A percentile compares a stretch with the other conserved stretches of the same genome.
Conservation (phyloP, 2,329 filamentous ascomycete species). For the Thielaviopsis populi region DNA sequence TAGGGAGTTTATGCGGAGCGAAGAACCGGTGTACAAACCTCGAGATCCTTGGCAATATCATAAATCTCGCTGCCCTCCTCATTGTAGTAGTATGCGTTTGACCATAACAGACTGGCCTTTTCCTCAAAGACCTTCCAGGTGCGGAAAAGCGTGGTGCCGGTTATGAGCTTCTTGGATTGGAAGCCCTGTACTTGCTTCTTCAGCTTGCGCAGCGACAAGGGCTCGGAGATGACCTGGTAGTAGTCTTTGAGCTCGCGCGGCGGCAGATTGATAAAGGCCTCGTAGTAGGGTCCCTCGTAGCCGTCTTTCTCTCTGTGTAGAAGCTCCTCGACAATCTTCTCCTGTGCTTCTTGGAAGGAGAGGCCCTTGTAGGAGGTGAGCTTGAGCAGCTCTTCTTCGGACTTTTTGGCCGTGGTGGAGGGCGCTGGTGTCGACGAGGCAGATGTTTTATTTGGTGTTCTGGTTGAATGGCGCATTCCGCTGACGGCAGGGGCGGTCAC, state of each 20-base stretch:
- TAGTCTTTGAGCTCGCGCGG: slow-evolving; percentile 67
- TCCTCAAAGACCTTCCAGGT: slow-evolving; percentile 72
- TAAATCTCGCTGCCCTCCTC: slow-evolving; percentile 82
- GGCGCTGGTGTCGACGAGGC: slow-evolving; percentile 8
- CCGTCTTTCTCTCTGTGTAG: slow-evolving; percentile 53
- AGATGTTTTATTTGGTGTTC: slow-evolving; percentile 10
- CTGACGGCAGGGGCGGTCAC: neutral
- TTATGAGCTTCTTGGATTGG: slow-evolving; percentile 50
- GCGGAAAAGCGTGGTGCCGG: slow-evolving; percentile 54
- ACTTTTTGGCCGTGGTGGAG: slow-evolving; percentile 16
- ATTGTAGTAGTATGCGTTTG: slow-evolving; percentile 78
- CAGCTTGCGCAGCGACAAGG: slow-evolving; percentile 61
- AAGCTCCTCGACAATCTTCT: slow-evolving; percentile 66
- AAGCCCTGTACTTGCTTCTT: slow-evolving; percentile 64
- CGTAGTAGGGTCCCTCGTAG: slow-evolving; percentile 52
- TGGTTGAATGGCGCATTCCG: slow-evolving; percentile 11
- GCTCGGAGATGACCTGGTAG: slow-evolving; percentile 68
- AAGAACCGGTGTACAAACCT: slow-evolving; percentile 36
- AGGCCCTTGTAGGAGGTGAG: slow-evolving; percentile 54
- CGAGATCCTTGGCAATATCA: slow-evolving; percentile 58
- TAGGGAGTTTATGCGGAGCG: neutral
- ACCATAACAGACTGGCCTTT: slow-evolving; percentile 68
- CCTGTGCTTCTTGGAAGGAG: slow-evolving; percentile 70
- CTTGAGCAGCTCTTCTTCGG: slow-evolving; percentile 23
- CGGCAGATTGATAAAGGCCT: slow-evolving; percentile 65